Evolutionary conservation across 345 rosid genomes (phyloP), one percentile per base, ranked within the genome.

Genomic region (Capsella bursapastoris): DNA sequence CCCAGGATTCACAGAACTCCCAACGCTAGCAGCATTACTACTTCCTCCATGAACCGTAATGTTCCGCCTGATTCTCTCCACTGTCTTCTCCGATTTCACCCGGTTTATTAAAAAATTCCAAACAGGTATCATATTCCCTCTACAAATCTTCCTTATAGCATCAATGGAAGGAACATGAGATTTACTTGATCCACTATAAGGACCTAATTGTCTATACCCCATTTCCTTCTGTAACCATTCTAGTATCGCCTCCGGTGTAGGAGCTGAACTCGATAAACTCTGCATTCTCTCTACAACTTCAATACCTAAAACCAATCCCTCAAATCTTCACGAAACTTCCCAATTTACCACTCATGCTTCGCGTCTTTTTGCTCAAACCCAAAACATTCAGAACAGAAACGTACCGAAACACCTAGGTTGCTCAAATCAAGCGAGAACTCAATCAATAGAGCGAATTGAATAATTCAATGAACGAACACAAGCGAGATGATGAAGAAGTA

Each of bases 181-280:
- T 56, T 86, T 83, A 57, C 82, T 80, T 13, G 87, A 60, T 37
- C 91, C 84, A 66, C 58, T 83, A 78, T 84, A 86, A 6, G 90
- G 88, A 7, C 93, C 95, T 66, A 87, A 73, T 4, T 96, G 89
- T 65, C 92, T 73, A 66, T 93, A 91, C 18, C 91, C 89, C 96
- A 93, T 91, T 74, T 93, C 98, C 82, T 87, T 91, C 58, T 88
- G 91, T 45, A 91, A 76, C 98, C 96, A 93, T 73, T 89, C 93
- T 43, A 86, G 58, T 35, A 90, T 90, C 27, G 83, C 92, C 76
- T 90, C 93, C 28, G 97, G 89, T 57, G 88, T 88, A 58, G 84
- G 89, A 64, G 80, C 52, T 6, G 73, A 77, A 80, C 72, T 81
- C 73, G 82, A 28, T 48, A 71, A 75, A 76, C 82, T 77, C 85